Conservation (phyloP, 148 eudicot genomes). For the Rhododendron molle region DNA sequence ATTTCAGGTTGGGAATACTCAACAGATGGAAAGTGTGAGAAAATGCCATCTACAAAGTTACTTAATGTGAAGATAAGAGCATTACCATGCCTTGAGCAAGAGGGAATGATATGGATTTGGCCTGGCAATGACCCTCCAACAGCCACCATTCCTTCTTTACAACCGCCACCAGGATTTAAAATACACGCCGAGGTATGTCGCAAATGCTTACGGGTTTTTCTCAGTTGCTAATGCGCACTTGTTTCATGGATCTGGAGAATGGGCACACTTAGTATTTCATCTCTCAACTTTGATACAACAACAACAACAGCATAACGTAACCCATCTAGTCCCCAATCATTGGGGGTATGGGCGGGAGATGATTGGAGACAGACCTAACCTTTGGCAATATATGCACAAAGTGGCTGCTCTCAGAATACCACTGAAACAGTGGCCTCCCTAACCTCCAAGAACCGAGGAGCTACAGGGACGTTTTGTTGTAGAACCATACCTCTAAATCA, state of each 20-base stretch:
- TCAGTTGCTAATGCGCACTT: not conserved
- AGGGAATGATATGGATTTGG: constrained; percentile 98
- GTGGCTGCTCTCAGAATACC: no score
- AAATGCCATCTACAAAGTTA: constrained; percentile 89
- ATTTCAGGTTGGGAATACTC: constrained; percentile 91
- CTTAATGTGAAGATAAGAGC: constrained; percentile 70
- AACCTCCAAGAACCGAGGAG: no score
- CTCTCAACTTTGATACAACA: not conserved
- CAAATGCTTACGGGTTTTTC: not conserved
- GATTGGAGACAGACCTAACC: no score
- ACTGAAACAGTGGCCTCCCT: no score
- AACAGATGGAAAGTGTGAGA: constrained; percentile 95
- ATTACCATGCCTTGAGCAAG: constrained; percentile 86
- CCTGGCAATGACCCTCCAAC: constrained; percentile 89
- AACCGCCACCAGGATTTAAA: constrained; percentile 78
- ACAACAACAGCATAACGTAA: no score
- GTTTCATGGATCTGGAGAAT: not conserved
- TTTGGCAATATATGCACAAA: no score
- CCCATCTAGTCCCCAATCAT: no score
- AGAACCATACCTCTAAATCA: no score
- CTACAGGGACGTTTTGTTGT: no score
- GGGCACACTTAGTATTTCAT: not conserved
- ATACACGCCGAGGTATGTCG: constrained; percentile 83
- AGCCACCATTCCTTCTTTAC: constrained; percentile 64
- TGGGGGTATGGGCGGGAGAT: no score